phyloP scores from a whole-genome alignment of 208 protist species.

The Herpetomonas tarakana region DNA sequence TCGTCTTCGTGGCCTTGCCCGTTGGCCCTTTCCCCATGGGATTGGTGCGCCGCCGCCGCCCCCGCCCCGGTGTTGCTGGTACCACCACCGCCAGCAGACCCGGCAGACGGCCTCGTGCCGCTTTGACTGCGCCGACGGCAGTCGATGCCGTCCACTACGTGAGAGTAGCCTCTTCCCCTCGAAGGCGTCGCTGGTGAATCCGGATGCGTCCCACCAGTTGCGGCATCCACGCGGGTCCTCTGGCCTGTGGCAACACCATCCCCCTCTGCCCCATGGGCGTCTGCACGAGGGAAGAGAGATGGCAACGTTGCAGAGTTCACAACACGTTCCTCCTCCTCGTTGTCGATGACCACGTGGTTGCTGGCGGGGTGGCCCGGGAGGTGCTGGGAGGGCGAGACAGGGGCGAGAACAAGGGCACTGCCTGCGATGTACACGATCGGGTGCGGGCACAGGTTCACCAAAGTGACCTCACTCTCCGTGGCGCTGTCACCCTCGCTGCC shows the following conservation, averaged over 20 bases:
- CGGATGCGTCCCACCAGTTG: too few relatives aligned
- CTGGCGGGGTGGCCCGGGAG: conserved; percentile 24
- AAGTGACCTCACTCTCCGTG: neutral
- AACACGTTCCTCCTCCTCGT: neutral
- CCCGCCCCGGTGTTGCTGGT: too few relatives aligned
- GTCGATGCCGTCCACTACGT: neutral
- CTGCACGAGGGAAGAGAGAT: neutral
- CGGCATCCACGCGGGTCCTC: too few relatives aligned
- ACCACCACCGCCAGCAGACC: too few relatives aligned
- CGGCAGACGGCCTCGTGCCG: too few relatives aligned
- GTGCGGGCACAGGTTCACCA: conserved; percentile 19
- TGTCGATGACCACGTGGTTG: conserved; percentile 42
- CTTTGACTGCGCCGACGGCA: neutral
- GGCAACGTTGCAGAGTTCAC: neutral
- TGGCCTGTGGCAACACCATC: too few relatives aligned
- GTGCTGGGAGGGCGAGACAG: conserved; percentile 23
- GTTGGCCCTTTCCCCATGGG: too few relatives aligned
- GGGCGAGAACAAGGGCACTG: conserved; percentile 21
- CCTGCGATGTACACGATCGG: conserved; percentile 31
- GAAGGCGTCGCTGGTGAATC: too few relatives aligned
- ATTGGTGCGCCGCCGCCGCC: too few relatives aligned
- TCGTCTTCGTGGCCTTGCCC: too few relatives aligned
- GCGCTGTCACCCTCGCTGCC: too few relatives aligned
- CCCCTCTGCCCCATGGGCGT: too few relatives aligned
- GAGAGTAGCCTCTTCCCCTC: neutral